Evolutionary conservation across 139 green algal genomes (phyloP), one percentile per base, ranked within the genome.

Genomic region (Chlorella vulgaris): DNA sequence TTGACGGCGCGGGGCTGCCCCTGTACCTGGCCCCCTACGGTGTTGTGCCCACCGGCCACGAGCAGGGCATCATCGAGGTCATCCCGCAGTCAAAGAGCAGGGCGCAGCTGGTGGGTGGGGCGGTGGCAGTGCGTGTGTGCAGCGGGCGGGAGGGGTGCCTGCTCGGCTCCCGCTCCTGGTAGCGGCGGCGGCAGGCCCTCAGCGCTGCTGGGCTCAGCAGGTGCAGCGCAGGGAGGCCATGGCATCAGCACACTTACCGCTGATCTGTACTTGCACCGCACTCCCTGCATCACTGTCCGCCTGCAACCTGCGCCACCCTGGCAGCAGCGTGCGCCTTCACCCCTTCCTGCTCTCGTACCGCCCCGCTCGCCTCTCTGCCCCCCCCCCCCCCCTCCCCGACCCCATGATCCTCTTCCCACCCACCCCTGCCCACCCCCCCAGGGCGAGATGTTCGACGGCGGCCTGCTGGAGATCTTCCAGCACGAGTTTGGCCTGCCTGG

Each of bases 41-140:
- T 39, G 97, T 97, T 40, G 81, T 99, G 60, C 94, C 96, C 61
- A 99, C 96, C 0, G 96, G 90, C 19, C 98, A 99, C 85, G 96
- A 98, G 85, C 90, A 93, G 29, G 96, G 96, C 69, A 94, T 99
- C 85, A 97, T 99, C 29, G 94, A 99, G 90, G 88, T 96, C 38
- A 95, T 99, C 39, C 96, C 96, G 1, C 90, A 98, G 69, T 89
- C 89, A 69, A 94, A 96, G 78, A 70, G 35, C 55, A n/a, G 84
- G 8, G 84, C 84, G 19, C 79, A 85, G 70, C 69, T 88, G 50
- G 69, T 94, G 55, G 51, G 70, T n/a, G 1, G 31, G 2, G 36
- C 26, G 28, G 31, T 75, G 40, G n/a, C n/a, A 21, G 47, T 15
- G 47, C 47, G 13, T 55, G 13, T 10, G 13, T 24, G 55, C 55